Percentiles rank a stretch among this genome's conserved stretches.
phyloP scores from a whole-genome alignment of 148 eudicot genomes.

The Drosera capensis region DNA sequence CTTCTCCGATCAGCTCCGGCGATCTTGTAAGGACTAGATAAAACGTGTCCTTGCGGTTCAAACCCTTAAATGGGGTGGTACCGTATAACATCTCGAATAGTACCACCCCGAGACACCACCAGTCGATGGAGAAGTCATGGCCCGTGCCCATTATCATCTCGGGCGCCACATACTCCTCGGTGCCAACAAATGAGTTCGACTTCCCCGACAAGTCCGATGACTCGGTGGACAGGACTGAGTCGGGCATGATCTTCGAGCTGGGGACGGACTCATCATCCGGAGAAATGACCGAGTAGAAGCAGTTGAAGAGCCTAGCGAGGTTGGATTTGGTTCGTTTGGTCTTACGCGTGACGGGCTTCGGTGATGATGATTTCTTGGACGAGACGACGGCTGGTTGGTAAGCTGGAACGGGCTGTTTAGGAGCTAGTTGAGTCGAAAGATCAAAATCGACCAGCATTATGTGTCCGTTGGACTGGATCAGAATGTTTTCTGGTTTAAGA shows the following conservation, averaged over 20 bases:
- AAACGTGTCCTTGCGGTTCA: slow-evolving; percentile 59
- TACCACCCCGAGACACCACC: slow-evolving; percentile 71
- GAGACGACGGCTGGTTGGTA: slow-evolving; percentile 6
- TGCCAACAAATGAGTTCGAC: slow-evolving; percentile 80
- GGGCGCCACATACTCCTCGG: slow-evolving; percentile 90
- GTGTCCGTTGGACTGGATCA: slow-evolving; percentile 69
- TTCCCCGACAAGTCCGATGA: slow-evolving; percentile 28
- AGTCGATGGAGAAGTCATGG: slow-evolving; percentile 67
- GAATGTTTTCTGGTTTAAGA: slow-evolving; percentile 73
- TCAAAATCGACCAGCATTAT: slow-evolving; percentile 88
- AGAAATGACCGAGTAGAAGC: slow-evolving; percentile 37
- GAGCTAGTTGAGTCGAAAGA: slow-evolving; percentile 55
- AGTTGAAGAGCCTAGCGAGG: slow-evolving; percentile 3
- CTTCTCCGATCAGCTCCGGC: slow-evolving; percentile 53
- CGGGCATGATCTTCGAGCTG: neutral
- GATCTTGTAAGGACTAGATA: slow-evolving; percentile 25
- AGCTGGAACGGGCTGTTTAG: slow-evolving; percentile 24
- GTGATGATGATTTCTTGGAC: neutral
- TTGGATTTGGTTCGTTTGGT: slow-evolving; percentile 13
- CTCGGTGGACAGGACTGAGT: slow-evolving; percentile 11
- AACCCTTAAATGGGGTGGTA: slow-evolving; percentile 60
- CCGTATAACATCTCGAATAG: slow-evolving; percentile 79
- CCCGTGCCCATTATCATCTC: slow-evolving; percentile 57
- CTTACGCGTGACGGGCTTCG: no score
- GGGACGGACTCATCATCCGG: slow-evolving; percentile 20